These are phyloP conservation scores for Naganishia vishniacii DNA, from an alignment of 768 basidiomycete species.

Conservation along the genomic window DNA sequence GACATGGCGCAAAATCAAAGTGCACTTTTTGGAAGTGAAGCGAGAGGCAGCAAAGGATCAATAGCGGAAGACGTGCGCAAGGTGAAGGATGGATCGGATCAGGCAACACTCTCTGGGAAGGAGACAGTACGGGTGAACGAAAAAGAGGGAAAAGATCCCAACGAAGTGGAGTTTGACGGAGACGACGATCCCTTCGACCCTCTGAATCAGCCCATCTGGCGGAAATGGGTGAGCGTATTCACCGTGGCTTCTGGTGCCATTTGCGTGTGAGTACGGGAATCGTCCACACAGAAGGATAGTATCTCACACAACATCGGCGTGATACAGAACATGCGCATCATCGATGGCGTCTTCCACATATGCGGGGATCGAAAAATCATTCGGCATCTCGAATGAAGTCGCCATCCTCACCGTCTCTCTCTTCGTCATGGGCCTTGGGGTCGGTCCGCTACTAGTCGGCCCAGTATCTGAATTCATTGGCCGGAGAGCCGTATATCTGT, in stretches of 20 bases:
- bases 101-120: background rate
- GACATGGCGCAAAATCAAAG: background rate
- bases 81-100: background rate
- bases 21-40: background rate
- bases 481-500: conserved; percentile 61
- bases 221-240: conserved; percentile 38
- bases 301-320: background rate
- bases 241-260: conserved; percentile 28
- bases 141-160: conserved; percentile 18
- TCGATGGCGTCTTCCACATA: conserved; percentile 60
- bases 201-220: conserved; percentile 33
- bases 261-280: conserved; percentile 35
- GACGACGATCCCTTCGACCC: conserved; percentile 35
- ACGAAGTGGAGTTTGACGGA: conserved; percentile 31
- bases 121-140: background rate
- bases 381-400: conserved; percentile 58
- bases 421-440: conserved; percentile 49
- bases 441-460: conserved; percentile 48
- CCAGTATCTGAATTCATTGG: conserved; percentile 59
- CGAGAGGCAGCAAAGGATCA: background rate
- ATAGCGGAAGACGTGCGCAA: background rate
- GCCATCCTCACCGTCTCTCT: conserved; percentile 55
- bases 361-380: conserved; percentile 54
- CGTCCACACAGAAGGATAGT: too few relatives aligned
- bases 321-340: conserved; percentile 47